These are phyloP conservation scores for Teratosphaeria viscida DNA, from an alignment of 2,329 filamentous ascomycete genomes.

Conservation along the genomic window DNA sequence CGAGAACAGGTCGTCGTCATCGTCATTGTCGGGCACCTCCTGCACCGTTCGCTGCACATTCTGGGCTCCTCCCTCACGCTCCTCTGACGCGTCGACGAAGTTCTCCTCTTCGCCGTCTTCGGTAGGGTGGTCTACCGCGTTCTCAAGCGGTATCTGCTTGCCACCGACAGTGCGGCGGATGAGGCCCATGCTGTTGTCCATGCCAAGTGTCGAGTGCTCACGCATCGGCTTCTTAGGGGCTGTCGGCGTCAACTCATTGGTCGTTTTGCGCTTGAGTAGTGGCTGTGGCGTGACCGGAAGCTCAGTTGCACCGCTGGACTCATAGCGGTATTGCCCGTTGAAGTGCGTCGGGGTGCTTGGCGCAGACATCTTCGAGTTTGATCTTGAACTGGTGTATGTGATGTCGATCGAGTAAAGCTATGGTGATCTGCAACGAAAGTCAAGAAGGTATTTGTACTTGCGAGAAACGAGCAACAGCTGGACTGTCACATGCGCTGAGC, in stretches of 20 bases:
- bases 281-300: neutral
- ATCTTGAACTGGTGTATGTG: neutral
- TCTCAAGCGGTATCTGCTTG: neutral
- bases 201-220: neutral
- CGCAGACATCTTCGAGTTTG: neutral
- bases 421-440: neutral
- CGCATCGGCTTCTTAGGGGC: neutral
- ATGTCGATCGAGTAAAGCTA: neutral
- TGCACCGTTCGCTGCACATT: neutral
- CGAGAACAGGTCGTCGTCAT: neutral
- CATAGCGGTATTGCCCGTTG: neutral
- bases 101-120: slow-evolving; percentile 4
- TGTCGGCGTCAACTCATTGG: neutral
- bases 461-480: neutral
- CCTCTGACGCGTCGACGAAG: neutral
- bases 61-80: neutral
- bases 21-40: neutral
- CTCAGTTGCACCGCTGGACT: neutral
- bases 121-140: neutral
- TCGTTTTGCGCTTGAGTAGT: neutral
- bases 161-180: neutral
- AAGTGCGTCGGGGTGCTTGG: neutral
- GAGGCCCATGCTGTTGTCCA: slow-evolving; percentile 1
- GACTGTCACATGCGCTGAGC: neutral
- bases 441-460: neutral